These are phyloP conservation scores for Vanrija humicola DNA, from an alignment of 1,284 basidiomycete species.

Conservation along the genomic window DNA sequence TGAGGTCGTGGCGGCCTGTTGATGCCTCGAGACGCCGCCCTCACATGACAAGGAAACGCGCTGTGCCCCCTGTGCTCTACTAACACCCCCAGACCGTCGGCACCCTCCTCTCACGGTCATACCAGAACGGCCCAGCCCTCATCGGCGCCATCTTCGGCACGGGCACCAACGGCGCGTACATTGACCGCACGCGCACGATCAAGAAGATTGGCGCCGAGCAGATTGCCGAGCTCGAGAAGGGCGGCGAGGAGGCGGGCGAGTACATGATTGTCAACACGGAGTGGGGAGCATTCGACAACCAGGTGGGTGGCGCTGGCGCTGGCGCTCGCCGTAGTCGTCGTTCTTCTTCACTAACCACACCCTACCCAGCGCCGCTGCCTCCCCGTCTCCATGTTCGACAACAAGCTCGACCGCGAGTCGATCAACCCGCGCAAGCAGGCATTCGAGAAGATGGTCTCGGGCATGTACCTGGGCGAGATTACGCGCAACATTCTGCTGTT, in stretches of 20 bases:
- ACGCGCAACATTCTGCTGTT: slow-evolving; percentile 79
- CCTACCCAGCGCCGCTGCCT: slow-evolving; percentile 67
- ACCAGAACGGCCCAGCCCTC: slow-evolving; percentile 81
- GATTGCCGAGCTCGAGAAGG: slow-evolving; percentile 53
- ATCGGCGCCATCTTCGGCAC: slow-evolving; percentile 93
- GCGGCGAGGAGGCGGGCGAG: slow-evolving; percentile 54
- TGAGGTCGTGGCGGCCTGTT: too few relatives aligned
- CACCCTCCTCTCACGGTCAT: slow-evolving; percentile 85
- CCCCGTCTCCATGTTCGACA: slow-evolving; percentile 89
- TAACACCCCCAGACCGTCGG: slow-evolving; percentile 73
- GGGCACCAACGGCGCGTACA: slow-evolving; percentile 95
- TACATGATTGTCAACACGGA: slow-evolving; percentile 96
- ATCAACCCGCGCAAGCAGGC: slow-evolving; percentile 92
- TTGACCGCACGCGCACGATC: slow-evolving; percentile 81
- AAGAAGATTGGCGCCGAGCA: slow-evolving; percentile 67
- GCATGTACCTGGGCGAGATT: slow-evolving; percentile 98
- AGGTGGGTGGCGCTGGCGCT: slow-evolving; percentile 54
- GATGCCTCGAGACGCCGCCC: too few relatives aligned
- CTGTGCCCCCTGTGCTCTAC: too few relatives aligned
- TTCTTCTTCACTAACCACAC: too few relatives aligned
- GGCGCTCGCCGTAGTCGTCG: not conserved
- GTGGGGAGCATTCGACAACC: slow-evolving; percentile 94
- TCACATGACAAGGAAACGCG: too few relatives aligned
- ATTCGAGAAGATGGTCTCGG: slow-evolving; percentile 98
- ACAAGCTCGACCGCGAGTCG: slow-evolving; percentile 83